Conservation (phyloP, 495 filamentous ascomycete genomes). For the Daldinia caldariorum region DNA sequence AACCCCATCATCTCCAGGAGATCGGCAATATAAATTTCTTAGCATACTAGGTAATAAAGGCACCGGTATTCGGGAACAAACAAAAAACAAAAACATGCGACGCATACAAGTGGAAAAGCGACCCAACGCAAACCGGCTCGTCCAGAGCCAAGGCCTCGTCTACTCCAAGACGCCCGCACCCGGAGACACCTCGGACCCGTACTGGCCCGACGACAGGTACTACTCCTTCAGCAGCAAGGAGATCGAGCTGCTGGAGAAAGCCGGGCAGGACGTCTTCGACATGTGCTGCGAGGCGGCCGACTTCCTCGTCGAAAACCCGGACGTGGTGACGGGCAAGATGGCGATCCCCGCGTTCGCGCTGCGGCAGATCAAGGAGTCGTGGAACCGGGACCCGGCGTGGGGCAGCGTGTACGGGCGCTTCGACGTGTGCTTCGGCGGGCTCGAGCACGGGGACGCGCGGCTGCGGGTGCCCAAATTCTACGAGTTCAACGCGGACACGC, state of each 20-base stretch:
- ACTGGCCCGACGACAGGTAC: slow-evolving; percentile 21
- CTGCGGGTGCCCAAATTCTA: slow-evolving; percentile 22
- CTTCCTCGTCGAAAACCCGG: background rate
- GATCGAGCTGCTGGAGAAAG: slow-evolving; percentile 11
- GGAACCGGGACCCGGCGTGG: slow-evolving; percentile 10
- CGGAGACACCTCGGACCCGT: slow-evolving; percentile 5
- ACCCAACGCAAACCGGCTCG: slow-evolving; percentile 16
- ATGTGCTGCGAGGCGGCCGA: slow-evolving; percentile 25
- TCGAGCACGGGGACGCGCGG: slow-evolving; percentile 16
- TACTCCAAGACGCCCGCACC: background rate
- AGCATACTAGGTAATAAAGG: background rate
- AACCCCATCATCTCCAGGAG: background rate
- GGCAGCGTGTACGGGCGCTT: slow-evolving; percentile 19
- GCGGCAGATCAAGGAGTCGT: slow-evolving; percentile 15
- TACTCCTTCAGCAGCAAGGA: slow-evolving; percentile 17
- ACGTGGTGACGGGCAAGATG: slow-evolving; percentile 18
- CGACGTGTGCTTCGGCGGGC: slow-evolving; percentile 22
- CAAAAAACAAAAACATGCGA: slow-evolving; percentile 6
- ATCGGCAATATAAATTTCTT: background rate
- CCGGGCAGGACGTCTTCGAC: slow-evolving; percentile 17
- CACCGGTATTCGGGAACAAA: slow-evolving; percentile 4
- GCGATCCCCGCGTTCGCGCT: slow-evolving; percentile 15
- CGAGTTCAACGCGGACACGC: slow-evolving; percentile 23
- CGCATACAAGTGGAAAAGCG: slow-evolving; percentile 17
- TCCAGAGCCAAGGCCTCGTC: slow-evolving; percentile 21